Conservation (phyloP, 176 grass and related monocot species). For the Phyllostachys edulis region DNA sequence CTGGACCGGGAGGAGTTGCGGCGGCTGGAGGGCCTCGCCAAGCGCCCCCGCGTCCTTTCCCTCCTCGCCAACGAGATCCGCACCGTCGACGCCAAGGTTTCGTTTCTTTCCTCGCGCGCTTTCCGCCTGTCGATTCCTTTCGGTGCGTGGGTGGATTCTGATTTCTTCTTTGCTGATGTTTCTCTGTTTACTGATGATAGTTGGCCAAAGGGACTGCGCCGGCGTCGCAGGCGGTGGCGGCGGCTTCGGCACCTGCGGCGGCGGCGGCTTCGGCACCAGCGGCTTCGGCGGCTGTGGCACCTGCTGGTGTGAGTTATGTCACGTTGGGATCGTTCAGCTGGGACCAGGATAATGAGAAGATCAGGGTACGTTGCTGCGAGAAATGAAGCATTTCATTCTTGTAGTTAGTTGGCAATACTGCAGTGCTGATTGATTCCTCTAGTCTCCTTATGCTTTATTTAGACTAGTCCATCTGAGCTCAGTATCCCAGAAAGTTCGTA, state of each 20-base stretch:
- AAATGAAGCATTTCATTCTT: background rate
- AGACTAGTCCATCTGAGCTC: background rate
- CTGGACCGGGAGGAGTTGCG: slow-evolving; percentile 74
- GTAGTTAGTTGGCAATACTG: background rate
- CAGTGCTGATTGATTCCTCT: background rate
- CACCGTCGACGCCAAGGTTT: slow-evolving; percentile 64
- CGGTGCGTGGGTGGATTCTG: background rate
- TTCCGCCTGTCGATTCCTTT: background rate
- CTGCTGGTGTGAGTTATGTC: slow-evolving; percentile 49
- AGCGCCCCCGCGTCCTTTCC: slow-evolving; percentile 60
- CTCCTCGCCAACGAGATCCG: slow-evolving; percentile 73
- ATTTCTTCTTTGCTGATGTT: background rate
- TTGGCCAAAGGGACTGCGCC: slow-evolving; percentile 25
- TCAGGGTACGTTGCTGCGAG: slow-evolving; percentile 47
- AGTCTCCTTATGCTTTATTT: background rate
- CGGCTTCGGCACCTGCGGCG: background rate
- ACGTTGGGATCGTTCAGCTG: slow-evolving; percentile 82
- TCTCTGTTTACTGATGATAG: slow-evolving; percentile 19
- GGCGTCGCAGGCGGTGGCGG: slow-evolving; percentile 13
- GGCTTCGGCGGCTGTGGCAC: background rate
- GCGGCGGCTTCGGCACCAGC: slow-evolving; percentile 5
- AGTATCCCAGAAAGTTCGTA: background rate
- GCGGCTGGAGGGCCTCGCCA: slow-evolving; percentile 68
- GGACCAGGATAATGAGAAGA: slow-evolving; percentile 89
- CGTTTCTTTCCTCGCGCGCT: background rate